Base-by-base conservation (phyloP, 306 rosid genomes). In the Vigna angularis region DNA sequence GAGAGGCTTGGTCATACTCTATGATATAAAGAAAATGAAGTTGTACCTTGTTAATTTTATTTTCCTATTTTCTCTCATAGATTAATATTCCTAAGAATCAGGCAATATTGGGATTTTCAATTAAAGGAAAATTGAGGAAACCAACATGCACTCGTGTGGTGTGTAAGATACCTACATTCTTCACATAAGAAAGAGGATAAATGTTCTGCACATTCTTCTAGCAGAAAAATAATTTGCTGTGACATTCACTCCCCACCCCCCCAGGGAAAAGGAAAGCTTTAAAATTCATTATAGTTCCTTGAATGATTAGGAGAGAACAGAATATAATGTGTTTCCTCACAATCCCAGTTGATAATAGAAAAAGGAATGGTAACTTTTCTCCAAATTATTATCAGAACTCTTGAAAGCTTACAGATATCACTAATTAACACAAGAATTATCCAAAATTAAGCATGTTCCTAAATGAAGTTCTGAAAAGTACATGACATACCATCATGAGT, bases 401-500 rank as follows among this genome's bases (percentile, higher is more conserved):
- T 53, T 42, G 67, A 32, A 79, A 72, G 66, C 67, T 38, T 2
- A 28, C 65, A 24, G 45, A 38, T 9, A 64, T 56, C 10, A 34
- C 26, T 12, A 48, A 68, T 55, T 28, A 40, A 34, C 53, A 70
- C 7, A 6, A 18, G 24, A 38, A 72, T 55, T 52, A 51, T 61
- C 70, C 67, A 67, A 52, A 62, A 45, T 45, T 66, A 69, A 75
- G 59, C 15, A 50, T 28, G 50, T 70, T 62, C 24, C 14, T 7
- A 34, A 64, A 38, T 20, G 15, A 32, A 50, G 47, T 67, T 66
- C 48, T 56, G 77, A 61, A 30, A 65, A 72, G 58, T 76, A 70
- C 45, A 69, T 68, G 63, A 78, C 89, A 52, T 95, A 95, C 98
- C 97, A 49, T 95, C 99, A 78, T 90, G 96, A 66, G 89, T 76